Evolutionary conservation across 331 rosid species (phyloP), one percentile per base, ranked within the genome.

Genomic region (Malus hybrid): DNA sequence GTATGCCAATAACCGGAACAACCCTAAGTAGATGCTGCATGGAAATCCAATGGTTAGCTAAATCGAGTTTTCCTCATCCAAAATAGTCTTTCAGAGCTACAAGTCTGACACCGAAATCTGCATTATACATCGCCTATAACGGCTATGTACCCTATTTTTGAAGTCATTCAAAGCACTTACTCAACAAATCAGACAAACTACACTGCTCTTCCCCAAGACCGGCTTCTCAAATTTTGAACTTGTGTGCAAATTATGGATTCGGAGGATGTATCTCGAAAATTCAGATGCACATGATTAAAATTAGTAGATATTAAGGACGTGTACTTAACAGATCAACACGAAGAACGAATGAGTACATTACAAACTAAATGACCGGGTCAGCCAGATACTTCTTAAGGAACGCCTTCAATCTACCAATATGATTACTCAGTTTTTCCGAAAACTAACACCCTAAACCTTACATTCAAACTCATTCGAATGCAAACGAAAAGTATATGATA

Each of bases 1-100:
- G 93, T 69, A 92, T 70, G 82, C 97, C 97, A 20, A 94, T 82
- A 63, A 92, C 92, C 0, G 97, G 99, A 81, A 92, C 91, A 74
- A 90, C 99, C 81, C 97, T 84, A 28, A 94, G 83, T 28, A 90
- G 86, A 66, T 92, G 97, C 97, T 94, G 81, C 86, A 77, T 32
- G 77, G 73, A 77, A 68, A 78, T 66, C 76, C 15, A 76, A 57
- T 20, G 57, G 18, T 24, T 19, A 77, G 36, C 75, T 1, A 58
- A 10, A 16, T 68, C 33, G 63, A 44, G 62, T 11, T 62, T 11
- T 62, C 77, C 77, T 42, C 46, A 20, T 42, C 30, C 64, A 61
- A 6, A 73, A 60, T 61, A 26, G 44, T 6, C 48, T 46, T 7
- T 46, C 70, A n/a, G 13, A 74, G 6, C 30, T 46, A 29, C 52